Evolutionary conservation across 345 rosid species (phyloP), one percentile per base, ranked within the genome.

Genomic region (Rhizophora mangle): DNA sequence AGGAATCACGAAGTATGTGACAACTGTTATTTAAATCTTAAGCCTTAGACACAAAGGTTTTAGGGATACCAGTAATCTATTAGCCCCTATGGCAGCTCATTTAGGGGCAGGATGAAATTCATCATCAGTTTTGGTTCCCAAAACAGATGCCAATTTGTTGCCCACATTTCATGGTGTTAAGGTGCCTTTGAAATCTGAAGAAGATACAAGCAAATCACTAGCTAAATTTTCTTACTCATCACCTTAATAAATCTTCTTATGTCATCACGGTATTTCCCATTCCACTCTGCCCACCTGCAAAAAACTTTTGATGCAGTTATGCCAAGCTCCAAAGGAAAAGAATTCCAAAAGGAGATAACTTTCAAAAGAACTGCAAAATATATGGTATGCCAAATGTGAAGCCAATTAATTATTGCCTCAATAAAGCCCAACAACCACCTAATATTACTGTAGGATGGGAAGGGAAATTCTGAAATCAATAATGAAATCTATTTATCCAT

Each of bases 221-320:
- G n/a, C 2, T 4, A 67, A 6, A 43, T 30, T 26, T 60, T 69
- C 36, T 69, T 21, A 47, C 51, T 63, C 56, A 65, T 63, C 61
- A 91, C 98, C 98, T 89, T 94, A 60, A 94, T 85, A 85, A 86
- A 94, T 76, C 74, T 86, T 81, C 95, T 83, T 8, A 89, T 59
- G 80, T 89, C 97, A 57, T 94, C 98, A 55, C 97, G 93, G 73
- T 94, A 94, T 82, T 83, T 94, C 53, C 98, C 98, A 62, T 94
- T 91, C 98, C 96, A 94, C 83, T 91, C 97, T 61, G 91, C 97
- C 98, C 96, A 91, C 83, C 97, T 94, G 84, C 86, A 73, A 37
- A 68, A 68, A 22, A 51, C 58, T 68, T 74, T 62, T 46, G 46
- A 32, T 20, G 20, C n/a, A 62, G 65, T 64, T 68, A 49, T 52